phyloP scores from a whole-genome alignment of 2,329 filamentous ascomycete genomes.

The Coleophoma crateriformis region DNA sequence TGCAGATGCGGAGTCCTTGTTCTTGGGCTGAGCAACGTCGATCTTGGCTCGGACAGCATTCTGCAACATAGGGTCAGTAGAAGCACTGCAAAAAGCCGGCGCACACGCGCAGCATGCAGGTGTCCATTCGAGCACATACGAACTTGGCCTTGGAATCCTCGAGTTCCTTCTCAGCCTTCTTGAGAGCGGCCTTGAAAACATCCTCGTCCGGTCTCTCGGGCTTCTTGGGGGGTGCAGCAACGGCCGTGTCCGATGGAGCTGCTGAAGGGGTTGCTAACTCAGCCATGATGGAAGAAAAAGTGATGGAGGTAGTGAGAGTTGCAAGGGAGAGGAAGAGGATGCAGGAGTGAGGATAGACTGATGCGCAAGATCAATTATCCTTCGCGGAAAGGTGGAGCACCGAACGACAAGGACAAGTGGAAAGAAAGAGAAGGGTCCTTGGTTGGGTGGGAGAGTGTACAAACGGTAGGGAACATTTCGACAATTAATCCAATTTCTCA shows the following conservation, averaged over 20 bases:
- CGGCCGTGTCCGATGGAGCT: constrained; percentile 33
- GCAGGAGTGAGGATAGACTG: not conserved
- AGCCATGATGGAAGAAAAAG: constrained; percentile 35
- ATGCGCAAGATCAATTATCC: not conserved
- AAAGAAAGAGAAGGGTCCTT: not conserved
- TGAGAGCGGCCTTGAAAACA: constrained; percentile 72
- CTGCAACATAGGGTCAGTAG: constrained; percentile 40
- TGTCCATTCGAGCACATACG: constrained; percentile 36
- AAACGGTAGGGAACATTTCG: no score
- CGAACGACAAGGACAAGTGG: not conserved
- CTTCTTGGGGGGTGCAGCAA: constrained; percentile 36
- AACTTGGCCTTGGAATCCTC: constrained; percentile 67
- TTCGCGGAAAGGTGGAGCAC: not conserved
- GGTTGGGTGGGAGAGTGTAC: not conserved
- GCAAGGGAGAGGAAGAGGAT: not conserved
- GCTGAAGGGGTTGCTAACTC: constrained; percentile 36
- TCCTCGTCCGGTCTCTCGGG: constrained; percentile 86
- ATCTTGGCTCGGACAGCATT: constrained; percentile 85
- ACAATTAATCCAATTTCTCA: no score
- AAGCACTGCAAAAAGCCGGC: constrained; percentile 6
- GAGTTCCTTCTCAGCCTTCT: constrained; percentile 82
- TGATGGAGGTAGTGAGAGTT: not conserved
- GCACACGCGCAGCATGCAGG: not conserved
- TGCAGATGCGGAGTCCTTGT: constrained; percentile 72
- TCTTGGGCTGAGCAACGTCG: constrained; percentile 74